Evolutionary conservation across 306 rosid species (phyloP), one percentile per base, ranked within the genome.

Genomic region (Boehmeria nivea): DNA sequence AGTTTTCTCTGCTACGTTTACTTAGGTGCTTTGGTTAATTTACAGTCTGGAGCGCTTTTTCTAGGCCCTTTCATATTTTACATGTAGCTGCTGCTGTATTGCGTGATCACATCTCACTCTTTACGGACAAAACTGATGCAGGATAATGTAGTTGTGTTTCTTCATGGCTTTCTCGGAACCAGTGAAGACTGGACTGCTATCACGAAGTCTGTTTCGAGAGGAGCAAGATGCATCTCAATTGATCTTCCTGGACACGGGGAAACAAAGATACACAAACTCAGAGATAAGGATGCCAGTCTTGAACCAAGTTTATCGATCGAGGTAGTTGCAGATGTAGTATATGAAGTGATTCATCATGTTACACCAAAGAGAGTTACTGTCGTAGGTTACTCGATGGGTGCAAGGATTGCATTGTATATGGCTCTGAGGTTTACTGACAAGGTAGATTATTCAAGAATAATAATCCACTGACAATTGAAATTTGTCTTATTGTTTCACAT

Each of bases 321-420:
- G 70, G 76, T 65, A 38, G 68, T 84, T 58, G 85, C 82, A 19
- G 79, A 75, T 44, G 17, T 84, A 59, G 40, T 87, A 20, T 42
- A 61, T 53, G 71, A 78, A 64, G 47, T 87, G 72, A 54, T 87
- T 59, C 61, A 57, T 55, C 64, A 64, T 43, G 46, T 90, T 51
- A 69, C 87, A 59, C 82, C 89, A 13, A 78, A 52, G 45, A 78
- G 80, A 69, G 85, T 90, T 64, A 82, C 82, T 26, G 60, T 83
- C 8, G 88, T 87, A 57, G 98, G 98, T 57, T 90, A 90, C 60
- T 90, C 95, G 19, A 82, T 90, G 98, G 95, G 98, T 27, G 95
- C 85, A 54, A 84, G 98, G 74, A 84, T 90, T 25, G 94, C 93
- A 52, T 64, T 90, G 40, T 77, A 68, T 71, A 76, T 87, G 94